Percentiles rank a stretch among this genome's conserved stretches.
Evolutionary conservation across 306 rosid species (phyloP).

Genomic region (Spatholobus suberectus): DNA sequence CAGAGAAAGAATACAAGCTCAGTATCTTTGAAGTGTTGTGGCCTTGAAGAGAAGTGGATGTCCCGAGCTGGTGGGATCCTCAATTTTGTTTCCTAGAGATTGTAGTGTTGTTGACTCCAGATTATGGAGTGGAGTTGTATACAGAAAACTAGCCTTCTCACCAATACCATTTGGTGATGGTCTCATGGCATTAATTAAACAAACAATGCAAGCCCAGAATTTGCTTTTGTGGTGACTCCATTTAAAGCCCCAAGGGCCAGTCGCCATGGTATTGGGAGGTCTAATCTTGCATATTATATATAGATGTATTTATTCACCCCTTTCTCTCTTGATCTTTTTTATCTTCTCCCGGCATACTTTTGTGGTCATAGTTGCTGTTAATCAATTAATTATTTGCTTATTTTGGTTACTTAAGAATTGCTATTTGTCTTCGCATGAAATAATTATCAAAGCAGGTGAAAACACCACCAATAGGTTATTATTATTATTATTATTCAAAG

Average conservation of each 20-base stretch:
- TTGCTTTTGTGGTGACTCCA: slow-evolving; percentile 38
- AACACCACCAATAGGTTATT: no score
- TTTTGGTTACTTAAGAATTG: not conserved
- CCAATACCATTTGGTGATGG: slow-evolving; percentile 12
- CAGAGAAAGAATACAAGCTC: slow-evolving; percentile 83
- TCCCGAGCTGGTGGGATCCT: slow-evolving; percentile 39
- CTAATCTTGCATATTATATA: slow-evolving; percentile 10
- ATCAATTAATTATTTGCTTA: slow-evolving; percentile 32
- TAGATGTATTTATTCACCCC: slow-evolving; percentile 19
- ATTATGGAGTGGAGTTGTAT: slow-evolving; percentile 36
- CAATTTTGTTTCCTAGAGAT: slow-evolving; percentile 42
- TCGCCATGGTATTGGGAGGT: slow-evolving; percentile 29
- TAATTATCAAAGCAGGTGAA: not conserved
- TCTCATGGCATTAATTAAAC: slow-evolving; percentile 26
- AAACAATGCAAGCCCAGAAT: not conserved
- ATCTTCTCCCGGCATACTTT: slow-evolving; percentile 28
- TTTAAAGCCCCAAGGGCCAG: not conserved
- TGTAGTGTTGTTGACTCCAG: slow-evolving; percentile 4
- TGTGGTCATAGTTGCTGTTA: slow-evolving; percentile 39
- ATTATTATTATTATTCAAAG: no score
- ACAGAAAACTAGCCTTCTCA: slow-evolving; percentile 28
- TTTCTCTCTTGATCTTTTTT: not conserved
- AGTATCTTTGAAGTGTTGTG: slow-evolving; percentile 67
- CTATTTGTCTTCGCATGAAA: not conserved
- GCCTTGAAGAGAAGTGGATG: slow-evolving; percentile 12